phyloP scores from a whole-genome alignment of 164 flowering plant genomes.

The Annona squamosa region DNA sequence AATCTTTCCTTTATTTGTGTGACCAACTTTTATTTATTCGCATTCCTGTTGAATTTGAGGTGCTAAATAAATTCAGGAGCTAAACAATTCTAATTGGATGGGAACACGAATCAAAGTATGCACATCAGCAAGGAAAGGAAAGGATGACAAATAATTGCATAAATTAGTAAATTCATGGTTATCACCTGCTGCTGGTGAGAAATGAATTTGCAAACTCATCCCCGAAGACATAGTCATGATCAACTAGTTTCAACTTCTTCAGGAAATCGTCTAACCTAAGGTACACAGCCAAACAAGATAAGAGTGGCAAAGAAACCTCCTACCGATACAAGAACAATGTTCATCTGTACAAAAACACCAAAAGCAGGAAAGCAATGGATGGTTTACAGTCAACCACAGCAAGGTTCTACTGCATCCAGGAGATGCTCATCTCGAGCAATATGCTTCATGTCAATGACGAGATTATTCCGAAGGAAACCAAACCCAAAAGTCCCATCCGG shows the following conservation, averaged over 20 bases:
- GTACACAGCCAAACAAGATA: not conserved
- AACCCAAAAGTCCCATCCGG: slow-evolving; percentile 72
- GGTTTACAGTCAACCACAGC: slow-evolving; percentile 16
- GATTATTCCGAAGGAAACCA: slow-evolving; percentile 71
- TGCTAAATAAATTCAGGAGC: too few relatives aligned
- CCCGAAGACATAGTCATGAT: not conserved
- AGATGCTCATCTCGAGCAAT: slow-evolving; percentile 46
- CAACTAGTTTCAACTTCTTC: not conserved
- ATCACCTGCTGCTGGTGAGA: not conserved
- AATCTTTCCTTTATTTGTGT: not conserved
- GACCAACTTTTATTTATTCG: not conserved
- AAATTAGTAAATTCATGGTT: too few relatives aligned
- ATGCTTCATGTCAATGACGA: slow-evolving; percentile 60
- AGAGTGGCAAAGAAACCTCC: not conserved
- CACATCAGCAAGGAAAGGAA: too few relatives aligned
- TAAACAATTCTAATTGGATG: too few relatives aligned
- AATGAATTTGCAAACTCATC: not conserved
- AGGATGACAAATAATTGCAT: too few relatives aligned
- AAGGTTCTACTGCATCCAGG: slow-evolving; percentile 35
- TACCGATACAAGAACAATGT: slow-evolving; percentile 1
- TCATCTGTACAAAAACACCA: slow-evolving; percentile 9
- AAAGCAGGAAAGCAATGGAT: not conserved
- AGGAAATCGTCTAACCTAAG: not conserved
- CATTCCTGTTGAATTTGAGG: not conserved
- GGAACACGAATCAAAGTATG: too few relatives aligned